phyloP scores from a whole-genome alignment of 805 yeast genomes.

The Kodamaea kaohsiungensis region DNA sequence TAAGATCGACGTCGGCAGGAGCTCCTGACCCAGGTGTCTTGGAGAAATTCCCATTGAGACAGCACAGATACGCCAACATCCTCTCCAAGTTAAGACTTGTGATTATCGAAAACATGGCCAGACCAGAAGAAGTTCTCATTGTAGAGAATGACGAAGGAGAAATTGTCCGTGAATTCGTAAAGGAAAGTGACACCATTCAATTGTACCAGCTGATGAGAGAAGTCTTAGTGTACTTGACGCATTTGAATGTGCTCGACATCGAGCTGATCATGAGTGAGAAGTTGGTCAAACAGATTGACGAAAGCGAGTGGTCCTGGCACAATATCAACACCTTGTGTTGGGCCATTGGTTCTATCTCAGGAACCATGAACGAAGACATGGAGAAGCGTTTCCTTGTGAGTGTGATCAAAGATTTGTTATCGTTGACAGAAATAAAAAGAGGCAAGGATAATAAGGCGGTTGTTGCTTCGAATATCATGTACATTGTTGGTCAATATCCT shows the following conservation, averaged over 20 bases:
- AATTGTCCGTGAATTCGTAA: slow-evolving; percentile 94
- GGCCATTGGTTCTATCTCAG: slow-evolving; percentile 99
- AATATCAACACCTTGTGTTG: slow-evolving; percentile 96
- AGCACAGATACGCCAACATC: slow-evolving; percentile 76
- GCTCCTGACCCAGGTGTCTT: slow-evolving; percentile 83
- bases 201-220: slow-evolving; percentile 95
- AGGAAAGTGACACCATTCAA: slow-evolving; percentile 95
- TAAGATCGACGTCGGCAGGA: slow-evolving; percentile 61
- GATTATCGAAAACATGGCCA: slow-evolving; percentile 96
- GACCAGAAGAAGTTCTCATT: slow-evolving; percentile 96
- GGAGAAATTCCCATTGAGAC: slow-evolving; percentile 79
- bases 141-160: slow-evolving; percentile 99
- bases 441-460: slow-evolving; percentile 99
- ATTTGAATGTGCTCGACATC: slow-evolving; percentile 90
- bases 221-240: slow-evolving; percentile 91
- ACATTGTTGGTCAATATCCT: slow-evolving; percentile 98
- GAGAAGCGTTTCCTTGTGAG: slow-evolving; percentile 92
- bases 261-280: slow-evolving; percentile 92
- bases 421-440: slow-evolving; percentile 91
- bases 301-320: slow-evolving; percentile 99
- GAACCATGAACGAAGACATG: slow-evolving; percentile 97
- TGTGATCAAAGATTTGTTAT: slow-evolving; percentile 88
- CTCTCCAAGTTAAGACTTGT: slow-evolving; percentile 84
- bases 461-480: slow-evolving; percentile 99
- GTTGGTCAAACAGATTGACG: slow-evolving; percentile 90